Percentiles rank a stretch among this genome's conserved stretches.
Conservation (phyloP, 2,329 filamentous ascomycete genomes). For the Xylariaceae sp. region DNA sequence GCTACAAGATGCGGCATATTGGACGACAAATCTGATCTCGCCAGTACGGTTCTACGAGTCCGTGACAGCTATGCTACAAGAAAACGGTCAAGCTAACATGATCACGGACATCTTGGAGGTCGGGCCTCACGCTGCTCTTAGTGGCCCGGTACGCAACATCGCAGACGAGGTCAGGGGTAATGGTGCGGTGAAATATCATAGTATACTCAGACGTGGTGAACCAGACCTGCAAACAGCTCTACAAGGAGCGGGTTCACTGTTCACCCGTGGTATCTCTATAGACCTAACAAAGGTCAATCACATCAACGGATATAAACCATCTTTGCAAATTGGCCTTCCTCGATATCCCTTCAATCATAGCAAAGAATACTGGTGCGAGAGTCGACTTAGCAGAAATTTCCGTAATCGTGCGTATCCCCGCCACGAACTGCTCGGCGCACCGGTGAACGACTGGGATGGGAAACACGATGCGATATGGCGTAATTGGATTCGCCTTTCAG, state of each 20-base stretch:
- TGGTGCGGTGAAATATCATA: slow-evolving; percentile 10
- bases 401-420: slow-evolving; percentile 27
- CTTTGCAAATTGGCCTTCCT: slow-evolving; percentile 29
- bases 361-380: slow-evolving; percentile 36
- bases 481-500: slow-evolving; percentile 30
- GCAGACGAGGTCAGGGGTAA: slow-evolving; percentile 1
- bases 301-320: background rate
- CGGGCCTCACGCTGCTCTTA: slow-evolving; percentile 43
- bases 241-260: slow-evolving; percentile 14
- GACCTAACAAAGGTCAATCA: slow-evolving; percentile 10
- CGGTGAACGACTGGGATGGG: slow-evolving; percentile 27
- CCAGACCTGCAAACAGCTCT: slow-evolving; percentile 3
- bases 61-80: slow-evolving; percentile 7
- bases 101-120: slow-evolving; percentile 28
- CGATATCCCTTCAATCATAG: slow-evolving; percentile 34
- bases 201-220: slow-evolving; percentile 10
- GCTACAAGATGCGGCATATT: slow-evolving; percentile 40
- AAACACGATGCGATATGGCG: slow-evolving; percentile 35
- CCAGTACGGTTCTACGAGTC: slow-evolving; percentile 25
- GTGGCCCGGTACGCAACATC: slow-evolving; percentile 31
- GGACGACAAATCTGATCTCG: slow-evolving; percentile 35
- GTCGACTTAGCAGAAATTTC: slow-evolving; percentile 27
- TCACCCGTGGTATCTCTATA: slow-evolving; percentile 20
- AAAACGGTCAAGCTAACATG: background rate
- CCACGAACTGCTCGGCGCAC: slow-evolving; percentile 35